Conservation (phyloP, 768 basidiomycete genomes). For the Rhizopogon vulgaris region DNA sequence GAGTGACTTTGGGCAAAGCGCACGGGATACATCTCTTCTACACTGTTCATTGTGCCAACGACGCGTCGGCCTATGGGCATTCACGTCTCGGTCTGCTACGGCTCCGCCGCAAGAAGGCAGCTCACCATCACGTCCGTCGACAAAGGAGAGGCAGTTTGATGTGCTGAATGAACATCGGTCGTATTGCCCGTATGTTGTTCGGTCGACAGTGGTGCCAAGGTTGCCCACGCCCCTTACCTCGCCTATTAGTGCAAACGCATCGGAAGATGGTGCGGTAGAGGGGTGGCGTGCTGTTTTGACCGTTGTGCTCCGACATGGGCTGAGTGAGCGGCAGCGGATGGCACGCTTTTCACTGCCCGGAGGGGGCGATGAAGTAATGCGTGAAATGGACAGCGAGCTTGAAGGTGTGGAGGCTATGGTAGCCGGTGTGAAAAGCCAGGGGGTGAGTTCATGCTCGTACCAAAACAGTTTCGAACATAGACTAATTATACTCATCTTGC, state of each 20-base stretch:
- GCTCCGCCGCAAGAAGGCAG: conserved; percentile 8
- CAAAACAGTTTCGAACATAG: conserved; percentile 3
- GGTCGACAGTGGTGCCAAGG: conserved; percentile 59
- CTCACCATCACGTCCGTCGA: conserved; percentile 12
- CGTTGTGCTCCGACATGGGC: conserved; percentile 59
- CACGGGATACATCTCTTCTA: conserved; percentile 46
- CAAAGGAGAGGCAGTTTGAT: conserved; percentile 52
- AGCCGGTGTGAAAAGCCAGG: conserved; percentile 64
- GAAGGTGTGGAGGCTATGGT: conserved; percentile 69
- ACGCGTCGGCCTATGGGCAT: conserved; percentile 77
- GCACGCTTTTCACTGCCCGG: conserved; percentile 22
- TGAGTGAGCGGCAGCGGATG: conserved; percentile 48
- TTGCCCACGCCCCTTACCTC: conserved; percentile 30
- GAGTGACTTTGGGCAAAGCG: conserved; percentile 6
- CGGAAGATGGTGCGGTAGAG: conserved; percentile 37
- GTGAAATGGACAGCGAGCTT: conserved; percentile 21
- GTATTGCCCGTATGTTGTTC: conserved; percentile 79
- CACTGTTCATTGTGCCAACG: conserved; percentile 70
- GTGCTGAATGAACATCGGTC: conserved; percentile 77
- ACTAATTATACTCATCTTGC: conserved; percentile 8
- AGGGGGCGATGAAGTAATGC: conserved; percentile 26
- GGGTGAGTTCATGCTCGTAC: conserved; percentile 41
- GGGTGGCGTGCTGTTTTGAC: conserved; percentile 80
- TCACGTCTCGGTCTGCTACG: conserved; percentile 27
- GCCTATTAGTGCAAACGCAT: conserved; percentile 12